phyloP scores from a whole-genome alignment of 2,329 filamentous ascomycete species.

The Pseudogymnoascus sp. region DNA sequence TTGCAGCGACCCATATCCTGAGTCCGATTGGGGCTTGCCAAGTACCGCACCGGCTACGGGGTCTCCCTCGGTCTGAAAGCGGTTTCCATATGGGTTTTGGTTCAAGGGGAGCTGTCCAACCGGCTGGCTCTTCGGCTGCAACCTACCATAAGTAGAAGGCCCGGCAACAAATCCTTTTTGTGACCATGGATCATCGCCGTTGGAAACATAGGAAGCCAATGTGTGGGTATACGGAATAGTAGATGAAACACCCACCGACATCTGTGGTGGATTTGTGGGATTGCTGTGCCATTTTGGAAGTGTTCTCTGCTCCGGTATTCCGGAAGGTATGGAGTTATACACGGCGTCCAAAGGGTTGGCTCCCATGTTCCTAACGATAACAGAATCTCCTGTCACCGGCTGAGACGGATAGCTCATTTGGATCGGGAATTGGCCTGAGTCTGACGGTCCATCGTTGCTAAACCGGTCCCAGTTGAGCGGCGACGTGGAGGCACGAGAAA shows the following conservation, averaged over 20 bases:
- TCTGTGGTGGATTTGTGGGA: not conserved
- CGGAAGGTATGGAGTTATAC: not conserved
- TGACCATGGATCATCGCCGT: not conserved
- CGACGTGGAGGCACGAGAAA: not conserved
- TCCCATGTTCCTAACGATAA: not conserved
- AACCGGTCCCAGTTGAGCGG: not conserved
- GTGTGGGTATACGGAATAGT: not conserved
- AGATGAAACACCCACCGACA: slow-evolving; percentile 2
- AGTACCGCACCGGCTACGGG: slow-evolving; percentile 18
- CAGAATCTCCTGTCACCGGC: not conserved
- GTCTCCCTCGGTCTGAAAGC: not conserved
- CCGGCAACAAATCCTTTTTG: not conserved
- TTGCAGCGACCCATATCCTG: slow-evolving; percentile 27
- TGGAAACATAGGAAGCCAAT: not conserved
- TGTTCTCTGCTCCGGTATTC: not conserved
- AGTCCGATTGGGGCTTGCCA: slow-evolving; percentile 26
- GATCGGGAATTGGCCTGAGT: not conserved
- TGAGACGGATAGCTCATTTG: not conserved
- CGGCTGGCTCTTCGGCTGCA: not conserved
- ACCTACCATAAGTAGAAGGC: not conserved
- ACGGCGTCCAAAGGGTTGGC: not conserved
- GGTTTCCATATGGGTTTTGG: not conserved
- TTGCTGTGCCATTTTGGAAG: not conserved
- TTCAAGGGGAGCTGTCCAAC: not conserved
- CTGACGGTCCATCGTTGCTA: not conserved